These are phyloP conservation scores for Apium graveolens DNA, from an alignment of 129 eudicot species.

Conservation along the genomic window DNA sequence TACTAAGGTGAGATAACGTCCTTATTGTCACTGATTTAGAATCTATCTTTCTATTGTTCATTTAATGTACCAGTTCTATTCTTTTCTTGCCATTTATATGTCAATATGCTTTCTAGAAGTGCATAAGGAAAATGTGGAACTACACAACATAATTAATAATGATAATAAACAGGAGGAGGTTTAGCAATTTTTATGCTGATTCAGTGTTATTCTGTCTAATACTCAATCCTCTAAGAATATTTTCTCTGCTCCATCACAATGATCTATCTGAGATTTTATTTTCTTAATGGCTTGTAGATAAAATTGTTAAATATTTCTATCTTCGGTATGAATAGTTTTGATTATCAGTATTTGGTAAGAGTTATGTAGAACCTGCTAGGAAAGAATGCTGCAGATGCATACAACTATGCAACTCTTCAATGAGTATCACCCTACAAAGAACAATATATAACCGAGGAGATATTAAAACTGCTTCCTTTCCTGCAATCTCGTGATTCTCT, in stretches of 20 bases:
- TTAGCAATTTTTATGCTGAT: not conserved
- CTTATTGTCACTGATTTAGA: not conserved
- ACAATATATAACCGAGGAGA: too few relatives aligned
- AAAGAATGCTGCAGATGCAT: too few relatives aligned
- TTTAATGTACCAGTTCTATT: not conserved
- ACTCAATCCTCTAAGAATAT: not conserved
- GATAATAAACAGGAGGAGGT: not conserved
- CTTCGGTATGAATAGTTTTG: not conserved
- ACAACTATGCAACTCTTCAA: too few relatives aligned
- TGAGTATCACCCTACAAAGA: too few relatives aligned
- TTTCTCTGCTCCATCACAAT: not conserved
- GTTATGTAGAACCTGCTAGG: too few relatives aligned
- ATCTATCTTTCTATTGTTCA: not conserved
- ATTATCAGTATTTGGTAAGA: too few relatives aligned
- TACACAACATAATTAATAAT: not conserved
- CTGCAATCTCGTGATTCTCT: too few relatives aligned
- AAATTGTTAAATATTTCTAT: not conserved
- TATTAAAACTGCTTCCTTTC: too few relatives aligned
- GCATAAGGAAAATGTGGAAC: not conserved
- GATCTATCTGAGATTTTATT: not conserved
- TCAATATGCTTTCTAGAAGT: not conserved
- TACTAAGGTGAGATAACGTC: slow-evolving; percentile 51
- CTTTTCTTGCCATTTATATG: not conserved
- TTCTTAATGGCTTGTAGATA: not conserved
- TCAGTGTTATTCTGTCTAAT: not conserved